Evolutionary conservation across 1,139 yeast species (phyloP), one percentile per base, ranked within the genome.

Genomic region (Debaryomycetaceae sp.): DNA sequence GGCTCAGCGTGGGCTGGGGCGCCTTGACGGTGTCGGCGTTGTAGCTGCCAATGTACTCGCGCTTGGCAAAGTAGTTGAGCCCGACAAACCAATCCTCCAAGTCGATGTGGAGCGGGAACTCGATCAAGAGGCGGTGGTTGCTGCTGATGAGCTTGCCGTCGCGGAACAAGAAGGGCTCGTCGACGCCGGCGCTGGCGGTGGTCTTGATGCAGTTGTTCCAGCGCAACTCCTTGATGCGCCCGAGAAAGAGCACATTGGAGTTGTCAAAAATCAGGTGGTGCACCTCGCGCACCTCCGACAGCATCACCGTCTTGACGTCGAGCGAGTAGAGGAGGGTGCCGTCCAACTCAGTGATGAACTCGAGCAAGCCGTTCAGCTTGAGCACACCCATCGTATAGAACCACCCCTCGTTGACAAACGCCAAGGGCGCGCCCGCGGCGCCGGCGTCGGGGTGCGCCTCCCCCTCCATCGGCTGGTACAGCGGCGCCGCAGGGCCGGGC

Each of bases 71-170:
- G 15, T 84, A 74, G 37, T 71, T 73, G 35, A 86, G 56, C 0
- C 89, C 81, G 5, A 84, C 83, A 43, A 76, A 69, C 95, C 96
- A 86, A 51, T 83, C 93, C 44, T 82, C 93, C 33, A 81, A 65
- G 51, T 84, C 95, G 21, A 78, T 75, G 42, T 76, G 77, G 25
- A 78, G 60, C 1, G 83, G 81, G 42, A 85, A 84, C 43, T 76
- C 78, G 31, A 83, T 61, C 20, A 78, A 56, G 2, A 80, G 58
- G 24, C 74, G 46, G 35, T 71, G 64, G 37, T 58, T 56, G 29
- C 51, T 61, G 12, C 53, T 51, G 12, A 59, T 46, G 2, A 50
- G 39, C 34, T 60, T 60, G 27, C 63, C 65, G 18, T 65, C 71
- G 31, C 57, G 49, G 2, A 51, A 39, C 20, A 65, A 50, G 42